A percentile compares a stretch with the other conserved stretches of the same genome.
Conservation (phyloP, 2,329 filamentous ascomycete genomes). For the Pleomassaria siparia region DNA sequence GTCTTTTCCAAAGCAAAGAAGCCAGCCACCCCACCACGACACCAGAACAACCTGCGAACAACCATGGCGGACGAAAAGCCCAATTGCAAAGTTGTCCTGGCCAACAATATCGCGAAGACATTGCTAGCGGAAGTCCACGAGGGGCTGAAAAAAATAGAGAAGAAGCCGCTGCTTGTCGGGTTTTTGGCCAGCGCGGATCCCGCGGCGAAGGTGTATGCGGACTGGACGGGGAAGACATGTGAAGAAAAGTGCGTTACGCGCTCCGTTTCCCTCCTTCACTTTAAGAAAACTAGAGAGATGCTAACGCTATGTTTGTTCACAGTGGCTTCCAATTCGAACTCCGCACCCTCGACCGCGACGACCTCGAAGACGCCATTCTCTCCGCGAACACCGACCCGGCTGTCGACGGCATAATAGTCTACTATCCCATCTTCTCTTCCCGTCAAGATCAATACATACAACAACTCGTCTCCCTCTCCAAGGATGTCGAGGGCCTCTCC, state of each 20-base stretch:
- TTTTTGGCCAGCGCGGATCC: conserved; percentile 93
- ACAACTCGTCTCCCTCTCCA: conserved; percentile 84
- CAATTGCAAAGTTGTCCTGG: conserved; percentile 89
- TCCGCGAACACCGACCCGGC: conserved; percentile 75
- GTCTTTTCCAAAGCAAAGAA: too few relatives aligned
- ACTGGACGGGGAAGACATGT: conserved; percentile 97
- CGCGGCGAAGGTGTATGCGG: conserved; percentile 88
- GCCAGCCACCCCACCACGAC: neutral
- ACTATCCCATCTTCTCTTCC: conserved; percentile 95
- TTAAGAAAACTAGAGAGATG: too few relatives aligned
- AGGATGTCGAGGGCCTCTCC: conserved; percentile 94
- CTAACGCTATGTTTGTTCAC: neutral
- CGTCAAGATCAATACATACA: conserved; percentile 93
- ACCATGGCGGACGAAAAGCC: conserved; percentile 42
- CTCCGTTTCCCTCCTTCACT: too few relatives aligned
- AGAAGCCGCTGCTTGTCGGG: conserved; percentile 78
- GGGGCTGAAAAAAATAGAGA: conserved; percentile 70
- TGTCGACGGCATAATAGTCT: conserved; percentile 92
- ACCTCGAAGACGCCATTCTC: conserved; percentile 85
- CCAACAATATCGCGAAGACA: conserved; percentile 80
- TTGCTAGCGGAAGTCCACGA: conserved; percentile 77
- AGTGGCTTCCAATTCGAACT: conserved; percentile 87
- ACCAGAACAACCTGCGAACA: neutral
- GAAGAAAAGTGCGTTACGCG: conserved; percentile 81
- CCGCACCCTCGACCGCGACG: conserved; percentile 79